These are phyloP conservation scores for Fusarium sp. DNA, from an alignment of 2,329 filamentous ascomycete species.

Conservation along the genomic window DNA sequence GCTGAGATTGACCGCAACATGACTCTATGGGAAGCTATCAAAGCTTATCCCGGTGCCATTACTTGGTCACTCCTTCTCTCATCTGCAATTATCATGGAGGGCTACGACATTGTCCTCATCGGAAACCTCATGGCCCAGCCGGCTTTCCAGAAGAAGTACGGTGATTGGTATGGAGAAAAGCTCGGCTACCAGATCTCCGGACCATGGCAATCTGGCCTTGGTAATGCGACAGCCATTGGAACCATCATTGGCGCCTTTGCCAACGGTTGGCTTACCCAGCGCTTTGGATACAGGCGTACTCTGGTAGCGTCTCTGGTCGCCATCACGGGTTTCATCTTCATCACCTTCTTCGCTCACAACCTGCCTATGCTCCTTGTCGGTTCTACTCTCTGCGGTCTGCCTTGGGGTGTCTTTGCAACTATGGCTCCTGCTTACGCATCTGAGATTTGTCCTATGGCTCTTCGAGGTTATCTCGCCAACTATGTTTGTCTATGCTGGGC, in stretches of 20 bases:
- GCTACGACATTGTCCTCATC: constrained; percentile 38
- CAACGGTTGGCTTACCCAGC: constrained; percentile 40
- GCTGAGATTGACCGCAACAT: constrained; percentile 33
- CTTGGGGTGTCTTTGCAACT: constrained; percentile 59
- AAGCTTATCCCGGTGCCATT: constrained; percentile 30
- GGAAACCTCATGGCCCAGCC: constrained; percentile 45
- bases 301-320: constrained; percentile 59
- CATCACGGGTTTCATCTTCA: constrained; percentile 47
- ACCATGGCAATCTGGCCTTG: constrained; percentile 21
- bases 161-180: constrained; percentile 40
- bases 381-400: constrained; percentile 60
- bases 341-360: constrained; percentile 52
- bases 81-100: constrained; percentile 45
- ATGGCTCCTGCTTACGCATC: constrained; percentile 59
- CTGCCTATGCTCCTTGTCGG: constrained; percentile 58
- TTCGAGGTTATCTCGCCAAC: constrained; percentile 57
- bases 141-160: constrained; percentile 39
- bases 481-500: constrained; percentile 60
- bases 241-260: constrained; percentile 43
- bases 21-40: constrained; percentile 17
- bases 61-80: constrained; percentile 43
- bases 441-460: constrained; percentile 57
- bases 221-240: constrained; percentile 22
- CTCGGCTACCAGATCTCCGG: constrained; percentile 40
- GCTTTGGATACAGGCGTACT: constrained; percentile 57